Conservation (phyloP, 2,329 filamentous ascomycete genomes). For the Drechslerella dactyloides region DNA sequence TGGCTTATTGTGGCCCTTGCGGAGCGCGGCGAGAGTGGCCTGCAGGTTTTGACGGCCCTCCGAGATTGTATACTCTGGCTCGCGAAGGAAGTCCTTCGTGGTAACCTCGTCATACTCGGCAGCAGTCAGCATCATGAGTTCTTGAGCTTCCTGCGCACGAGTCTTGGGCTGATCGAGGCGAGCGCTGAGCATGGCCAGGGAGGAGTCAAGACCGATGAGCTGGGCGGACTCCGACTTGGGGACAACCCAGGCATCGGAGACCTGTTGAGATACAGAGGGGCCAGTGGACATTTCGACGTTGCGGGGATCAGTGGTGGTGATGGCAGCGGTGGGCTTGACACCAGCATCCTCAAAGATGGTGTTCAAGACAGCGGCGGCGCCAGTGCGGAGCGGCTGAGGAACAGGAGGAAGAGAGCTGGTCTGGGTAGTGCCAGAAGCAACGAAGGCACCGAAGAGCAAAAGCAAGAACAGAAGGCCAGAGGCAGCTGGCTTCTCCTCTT, state of each 20-base stretch:
- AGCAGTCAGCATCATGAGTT: conserved; percentile 83
- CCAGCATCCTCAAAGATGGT: conserved; percentile 82
- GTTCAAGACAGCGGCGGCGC: conserved; percentile 77
- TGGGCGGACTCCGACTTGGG: conserved; percentile 53
- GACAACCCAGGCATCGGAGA: conserved; percentile 54
- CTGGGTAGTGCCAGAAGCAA: conserved; percentile 81
- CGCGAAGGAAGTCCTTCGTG: conserved; percentile 73
- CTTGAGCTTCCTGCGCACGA: conserved; percentile 84
- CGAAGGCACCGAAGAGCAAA: conserved; percentile 93
- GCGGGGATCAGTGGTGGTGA: conserved; percentile 52
- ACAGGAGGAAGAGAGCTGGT: conserved; percentile 76
- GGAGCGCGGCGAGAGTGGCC: conserved; percentile 80
- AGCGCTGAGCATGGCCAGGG: conserved; percentile 59
- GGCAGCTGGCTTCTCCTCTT: conserved; percentile 73
- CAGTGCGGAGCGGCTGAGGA: conserved; percentile 79
- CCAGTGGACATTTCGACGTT: conserved; percentile 55
- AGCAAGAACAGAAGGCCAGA: conserved; percentile 73
- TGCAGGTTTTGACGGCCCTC: conserved; percentile 76
- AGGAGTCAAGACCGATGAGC: conserved; percentile 55
- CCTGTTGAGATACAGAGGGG: conserved; percentile 49
- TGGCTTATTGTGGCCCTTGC: conserved; percentile 70
- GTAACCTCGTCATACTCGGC: conserved; percentile 88
- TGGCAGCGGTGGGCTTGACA: conserved; percentile 58
- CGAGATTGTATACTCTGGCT: conserved; percentile 65
- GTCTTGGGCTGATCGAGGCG: conserved; percentile 66